These are phyloP conservation scores for Magnusiomyces ingens DNA, from an alignment of 1,139 yeast species.

Conservation along the genomic window DNA sequence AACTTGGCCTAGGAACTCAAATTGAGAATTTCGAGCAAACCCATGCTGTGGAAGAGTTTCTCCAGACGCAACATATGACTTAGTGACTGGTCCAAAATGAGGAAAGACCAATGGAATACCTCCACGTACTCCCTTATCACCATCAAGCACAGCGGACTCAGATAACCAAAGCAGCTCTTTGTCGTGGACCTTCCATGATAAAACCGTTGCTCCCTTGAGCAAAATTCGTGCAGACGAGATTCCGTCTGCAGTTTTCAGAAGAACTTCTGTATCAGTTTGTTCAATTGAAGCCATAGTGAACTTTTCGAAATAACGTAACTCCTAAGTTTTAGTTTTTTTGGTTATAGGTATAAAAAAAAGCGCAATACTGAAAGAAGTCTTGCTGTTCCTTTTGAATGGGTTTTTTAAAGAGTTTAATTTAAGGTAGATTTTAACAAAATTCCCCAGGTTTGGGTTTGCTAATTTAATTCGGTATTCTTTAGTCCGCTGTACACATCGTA, in stretches of 20 bases:
- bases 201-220: constrained; percentile 81
- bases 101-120: constrained; percentile 97
- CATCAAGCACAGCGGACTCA: constrained; percentile 69
- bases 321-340: too few relatives aligned
- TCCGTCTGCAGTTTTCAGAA: constrained; percentile 50
- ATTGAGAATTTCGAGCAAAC: constrained; percentile 77
- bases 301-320: too few relatives aligned
- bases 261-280: constrained; percentile 53
- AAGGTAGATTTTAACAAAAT: too few relatives aligned
- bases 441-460: too few relatives aligned
- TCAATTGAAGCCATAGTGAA: constrained; percentile 45
- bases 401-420: too few relatives aligned
- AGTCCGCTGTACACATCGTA: too few relatives aligned
- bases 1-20: constrained; percentile 90
- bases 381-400: too few relatives aligned
- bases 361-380: too few relatives aligned
- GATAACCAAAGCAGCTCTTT: constrained; percentile 63
- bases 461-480: too few relatives aligned
- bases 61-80: constrained; percentile 8
- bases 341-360: too few relatives aligned
- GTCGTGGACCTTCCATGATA: constrained; percentile 70
- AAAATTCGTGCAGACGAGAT: constrained; percentile 57
- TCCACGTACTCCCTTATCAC: constrained; percentile 89
- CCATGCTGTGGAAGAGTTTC: constrained; percentile 82
- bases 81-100: constrained; percentile 66